These are phyloP conservation scores for Cryptosporidium felis DNA, from an alignment of 169 alveolate species.

Conservation along the genomic window DNA sequence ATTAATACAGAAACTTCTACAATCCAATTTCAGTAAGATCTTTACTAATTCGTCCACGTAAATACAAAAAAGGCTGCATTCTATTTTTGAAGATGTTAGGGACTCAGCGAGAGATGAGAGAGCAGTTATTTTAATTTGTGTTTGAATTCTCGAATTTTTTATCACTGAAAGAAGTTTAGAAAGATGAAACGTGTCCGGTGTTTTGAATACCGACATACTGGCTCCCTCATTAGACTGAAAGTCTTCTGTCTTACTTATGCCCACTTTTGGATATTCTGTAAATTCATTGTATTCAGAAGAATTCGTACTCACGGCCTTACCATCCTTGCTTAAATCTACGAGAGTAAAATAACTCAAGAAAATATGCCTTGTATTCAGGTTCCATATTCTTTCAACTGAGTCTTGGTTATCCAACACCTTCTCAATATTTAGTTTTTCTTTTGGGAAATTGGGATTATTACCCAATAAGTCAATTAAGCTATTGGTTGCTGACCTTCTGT, in stretches of 20 bases:
- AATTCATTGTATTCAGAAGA: no score
- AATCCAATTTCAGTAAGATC: background rate
- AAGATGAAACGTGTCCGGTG: constrained; percentile 48
- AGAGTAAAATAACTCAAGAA: background rate
- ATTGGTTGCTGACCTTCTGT: background rate
- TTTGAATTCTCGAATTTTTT: constrained; percentile 55
- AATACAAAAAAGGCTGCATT: background rate
- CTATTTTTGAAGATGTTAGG: constrained; percentile 41
- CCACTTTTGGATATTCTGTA: no score
- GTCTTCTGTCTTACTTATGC: no score
- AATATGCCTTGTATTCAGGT: background rate
- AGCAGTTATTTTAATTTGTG: constrained; percentile 43
- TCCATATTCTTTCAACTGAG: constrained; percentile 20
- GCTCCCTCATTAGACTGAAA: no score
- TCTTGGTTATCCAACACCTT: background rate
- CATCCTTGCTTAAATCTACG: background rate
- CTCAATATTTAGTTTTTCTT: constrained; percentile 15
- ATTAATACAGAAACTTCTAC: background rate
- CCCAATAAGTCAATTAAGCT: background rate
- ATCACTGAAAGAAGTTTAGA: constrained; percentile 23
- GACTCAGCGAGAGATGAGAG: background rate
- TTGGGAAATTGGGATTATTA: background rate
- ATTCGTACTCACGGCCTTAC: no score
- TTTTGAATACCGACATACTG: constrained; percentile 16
- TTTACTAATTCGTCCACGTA: constrained; percentile 35